phyloP scores from a whole-genome alignment of 495 filamentous ascomycete genomes.

The Penicillium malachiteum region DNA sequence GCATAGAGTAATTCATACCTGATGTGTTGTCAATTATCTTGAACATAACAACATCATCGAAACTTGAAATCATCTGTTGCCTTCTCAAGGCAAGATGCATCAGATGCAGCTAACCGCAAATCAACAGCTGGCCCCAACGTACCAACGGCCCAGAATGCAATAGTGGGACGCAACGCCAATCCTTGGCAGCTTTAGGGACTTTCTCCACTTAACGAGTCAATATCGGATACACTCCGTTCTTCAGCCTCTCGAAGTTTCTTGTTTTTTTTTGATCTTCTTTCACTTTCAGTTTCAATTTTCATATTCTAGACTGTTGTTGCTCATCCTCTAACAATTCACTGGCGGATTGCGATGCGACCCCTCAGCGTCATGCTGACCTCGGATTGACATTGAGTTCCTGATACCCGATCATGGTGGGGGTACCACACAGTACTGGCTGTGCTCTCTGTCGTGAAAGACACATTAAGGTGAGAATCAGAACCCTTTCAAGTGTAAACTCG shows the following conservation, averaged over 20 bases:
- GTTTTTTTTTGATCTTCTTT: neutral
- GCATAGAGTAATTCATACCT: too few species aligned
- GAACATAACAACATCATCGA: too few species aligned
- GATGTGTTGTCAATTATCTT: too few species aligned
- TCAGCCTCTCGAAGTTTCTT: neutral
- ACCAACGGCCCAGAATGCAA: neutral
- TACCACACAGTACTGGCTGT: slow-evolving; percentile 41
- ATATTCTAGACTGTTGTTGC: too few species aligned
- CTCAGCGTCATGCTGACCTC: slow-evolving; percentile 11
- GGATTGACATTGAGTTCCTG: slow-evolving; percentile 4
- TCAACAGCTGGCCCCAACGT: neutral
- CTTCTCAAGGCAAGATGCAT: too few species aligned
- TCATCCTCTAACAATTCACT: too few species aligned
- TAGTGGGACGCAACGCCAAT: neutral
- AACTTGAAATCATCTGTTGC: too few species aligned
- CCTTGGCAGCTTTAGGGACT: neutral
- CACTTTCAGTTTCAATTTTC: neutral
- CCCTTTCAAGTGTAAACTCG: too few species aligned
- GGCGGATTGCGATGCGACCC: neutral
- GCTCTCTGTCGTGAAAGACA: slow-evolving; percentile 37
- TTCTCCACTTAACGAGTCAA: neutral
- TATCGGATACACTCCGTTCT: neutral
- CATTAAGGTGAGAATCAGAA: slow-evolving; percentile 30
- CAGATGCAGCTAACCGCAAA: neutral
- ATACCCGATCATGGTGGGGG: slow-evolving; percentile 32